These are phyloP conservation scores for Neurospora tetraspora DNA, from an alignment of 495 filamentous ascomycete species.

Conservation along the genomic window DNA sequence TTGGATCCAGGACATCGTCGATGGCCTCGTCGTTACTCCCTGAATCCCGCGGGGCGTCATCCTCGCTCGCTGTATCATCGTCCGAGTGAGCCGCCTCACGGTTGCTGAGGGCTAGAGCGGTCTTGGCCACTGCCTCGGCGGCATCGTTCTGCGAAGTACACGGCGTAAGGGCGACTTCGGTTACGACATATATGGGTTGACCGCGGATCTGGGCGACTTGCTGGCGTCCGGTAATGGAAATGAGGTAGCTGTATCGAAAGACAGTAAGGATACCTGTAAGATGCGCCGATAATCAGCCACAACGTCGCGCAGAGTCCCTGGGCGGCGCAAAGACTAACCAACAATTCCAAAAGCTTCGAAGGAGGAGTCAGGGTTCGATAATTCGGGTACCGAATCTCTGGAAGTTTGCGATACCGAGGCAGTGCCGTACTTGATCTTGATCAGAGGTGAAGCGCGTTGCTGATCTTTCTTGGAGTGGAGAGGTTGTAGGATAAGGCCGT, in stretches of 20 bases:
- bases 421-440: slow-evolving; percentile 69
- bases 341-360: slow-evolving; percentile 80
- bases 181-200: slow-evolving; percentile 72
- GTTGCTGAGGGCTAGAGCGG: slow-evolving; percentile 40
- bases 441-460: slow-evolving; percentile 33
- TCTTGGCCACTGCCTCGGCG: slow-evolving; percentile 53
- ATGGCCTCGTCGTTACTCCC: slow-evolving; percentile 17
- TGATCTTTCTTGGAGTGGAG: slow-evolving; percentile 39
- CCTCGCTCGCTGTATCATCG: slow-evolving; percentile 20
- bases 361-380: slow-evolving; percentile 25
- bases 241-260: slow-evolving; percentile 64
- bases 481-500: slow-evolving; percentile 79
- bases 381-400: slow-evolving; percentile 25
- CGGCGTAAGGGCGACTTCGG: slow-evolving; percentile 80
- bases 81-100: slow-evolving; percentile 21
- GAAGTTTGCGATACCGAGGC: slow-evolving; percentile 34
- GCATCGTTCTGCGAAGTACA: slow-evolving; percentile 68
- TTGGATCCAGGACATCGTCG: slow-evolving; percentile 13
- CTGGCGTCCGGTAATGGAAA: slow-evolving; percentile 71
- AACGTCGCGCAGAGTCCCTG: slow-evolving; percentile 60
- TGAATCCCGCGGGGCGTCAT: slow-evolving; percentile 24
- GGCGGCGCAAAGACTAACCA: slow-evolving; percentile 44
- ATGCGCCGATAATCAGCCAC: slow-evolving; percentile 50
- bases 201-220: slow-evolving; percentile 82
- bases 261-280: slow-evolving; percentile 58